These are phyloP conservation scores for Lecanosticta acicola DNA, from an alignment of 2,329 filamentous ascomycete species.

Conservation along the genomic window DNA sequence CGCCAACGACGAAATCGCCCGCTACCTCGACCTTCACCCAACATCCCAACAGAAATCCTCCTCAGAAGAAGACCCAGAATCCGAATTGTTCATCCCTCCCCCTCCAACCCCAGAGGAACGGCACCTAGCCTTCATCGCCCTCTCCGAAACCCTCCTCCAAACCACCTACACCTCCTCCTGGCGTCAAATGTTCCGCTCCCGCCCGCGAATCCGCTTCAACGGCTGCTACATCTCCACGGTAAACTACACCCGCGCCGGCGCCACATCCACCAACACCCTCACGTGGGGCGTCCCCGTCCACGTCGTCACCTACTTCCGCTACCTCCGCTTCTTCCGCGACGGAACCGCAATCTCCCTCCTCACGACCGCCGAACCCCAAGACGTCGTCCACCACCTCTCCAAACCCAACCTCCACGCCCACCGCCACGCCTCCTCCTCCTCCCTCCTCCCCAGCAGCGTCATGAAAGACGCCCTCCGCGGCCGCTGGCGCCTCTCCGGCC, in stretches of 20 bases:
- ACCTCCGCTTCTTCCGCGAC: conserved; percentile 89
- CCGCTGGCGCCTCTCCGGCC: conserved; percentile 60
- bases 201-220: conserved; percentile 86
- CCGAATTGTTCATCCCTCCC: conserved; percentile 10
- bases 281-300: conserved; percentile 81
- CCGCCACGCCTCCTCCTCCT: conserved; percentile 38
- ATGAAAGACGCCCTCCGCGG: conserved; percentile 65
- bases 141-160: conserved; percentile 27
- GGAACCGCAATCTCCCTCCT: conserved; percentile 76
- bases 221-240: conserved; percentile 95
- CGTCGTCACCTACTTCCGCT: conserved; percentile 97
- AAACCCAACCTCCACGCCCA: conserved; percentile 56
- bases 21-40: conserved; percentile 17
- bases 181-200: conserved; percentile 68
- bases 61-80: conserved; percentile 12
- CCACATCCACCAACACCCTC: conserved; percentile 61
- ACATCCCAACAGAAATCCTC: conserved; percentile 15
- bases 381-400: conserved; percentile 79
- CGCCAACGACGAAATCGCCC: conserved; percentile 20
- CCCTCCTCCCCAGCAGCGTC: conserved; percentile 44
- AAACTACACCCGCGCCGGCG: conserved; percentile 84
- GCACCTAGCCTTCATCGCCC: conserved; percentile 18
- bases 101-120: conserved; percentile 20
- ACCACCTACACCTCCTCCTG: conserved; percentile 33
- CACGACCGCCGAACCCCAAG: conserved; percentile 73